Evolutionary conservation across 306 rosid species (phyloP).

Genomic region (Erythrophleum fordii): DNA sequence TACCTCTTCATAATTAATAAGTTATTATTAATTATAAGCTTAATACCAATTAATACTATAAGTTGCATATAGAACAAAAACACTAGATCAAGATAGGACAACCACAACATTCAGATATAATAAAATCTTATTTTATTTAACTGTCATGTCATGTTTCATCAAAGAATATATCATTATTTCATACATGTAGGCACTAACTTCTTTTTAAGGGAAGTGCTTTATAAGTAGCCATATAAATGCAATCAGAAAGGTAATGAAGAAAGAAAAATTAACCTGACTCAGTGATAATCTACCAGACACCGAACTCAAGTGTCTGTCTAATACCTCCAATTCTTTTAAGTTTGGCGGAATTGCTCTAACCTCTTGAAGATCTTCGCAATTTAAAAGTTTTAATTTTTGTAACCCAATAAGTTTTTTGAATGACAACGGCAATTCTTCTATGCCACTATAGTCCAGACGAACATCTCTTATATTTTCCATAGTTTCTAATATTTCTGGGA

Average conservation of each 20-base stretch:
- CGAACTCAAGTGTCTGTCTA: neutral
- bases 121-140: too few relatives aligned
- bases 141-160: too few relatives aligned
- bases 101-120: too few relatives aligned
- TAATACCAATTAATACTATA: too few relatives aligned
- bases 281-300: neutral
- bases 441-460: neutral
- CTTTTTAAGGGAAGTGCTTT: neutral
- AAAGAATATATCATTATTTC: too few relatives aligned
- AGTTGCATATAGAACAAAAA: too few relatives aligned
- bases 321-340: neutral
- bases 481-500: neutral
- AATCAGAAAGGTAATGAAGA: neutral
- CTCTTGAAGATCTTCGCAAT: neutral
- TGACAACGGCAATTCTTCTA: neutral
- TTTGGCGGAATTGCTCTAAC: neutral
- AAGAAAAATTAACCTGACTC: neutral
- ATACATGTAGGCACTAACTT: neutral
- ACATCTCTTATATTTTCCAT: neutral
- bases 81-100: too few relatives aligned
- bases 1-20: too few relatives aligned
- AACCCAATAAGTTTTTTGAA: neutral
- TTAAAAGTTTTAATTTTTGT: neutral
- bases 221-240: too few relatives aligned
- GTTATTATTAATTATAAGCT: too few relatives aligned